Evolutionary conservation across 75 land plant genomes (phyloP).

Genomic region (Pinus taeda): DNA sequence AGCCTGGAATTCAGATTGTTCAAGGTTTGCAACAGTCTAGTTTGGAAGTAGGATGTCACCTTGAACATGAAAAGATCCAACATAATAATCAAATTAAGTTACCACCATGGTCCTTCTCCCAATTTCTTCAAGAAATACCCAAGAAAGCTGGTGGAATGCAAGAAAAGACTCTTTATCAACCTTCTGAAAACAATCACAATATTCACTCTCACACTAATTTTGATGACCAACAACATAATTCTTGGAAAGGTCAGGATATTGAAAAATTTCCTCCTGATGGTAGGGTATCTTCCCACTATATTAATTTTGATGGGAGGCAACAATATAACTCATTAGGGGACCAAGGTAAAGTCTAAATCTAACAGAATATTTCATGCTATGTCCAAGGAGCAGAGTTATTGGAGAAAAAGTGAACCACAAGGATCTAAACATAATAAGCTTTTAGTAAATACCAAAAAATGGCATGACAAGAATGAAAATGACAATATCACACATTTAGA

Average conservation of each 20-base stretch:
- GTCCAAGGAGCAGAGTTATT: background rate
- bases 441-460: background rate
- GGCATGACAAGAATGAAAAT: constrained; percentile 3
- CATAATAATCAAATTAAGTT: constrained; percentile 3
- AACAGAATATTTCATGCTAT: background rate
- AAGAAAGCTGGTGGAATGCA: background rate
- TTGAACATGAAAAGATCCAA: constrained; percentile 4
- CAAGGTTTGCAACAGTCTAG: constrained; percentile 35
- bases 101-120: background rate
- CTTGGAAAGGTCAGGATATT: too few relatives aligned
- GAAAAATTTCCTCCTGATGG: too few relatives aligned
- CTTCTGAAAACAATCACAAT: background rate
- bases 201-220: background rate
- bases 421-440: constrained; percentile 1
- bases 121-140: background rate
- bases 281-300: background rate
- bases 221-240: too few relatives aligned
- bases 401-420: background rate
- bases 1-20: constrained; percentile 9
- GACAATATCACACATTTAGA: background rate
- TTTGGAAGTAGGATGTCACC: background rate
- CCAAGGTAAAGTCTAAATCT: background rate
- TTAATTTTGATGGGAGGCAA: constrained; percentile 7
- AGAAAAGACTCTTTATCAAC: constrained; percentile 1
- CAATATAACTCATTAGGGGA: background rate